phyloP scores from a whole-genome alignment of 352 stramenopile species.

The Globisporangium alternatum region DNA sequence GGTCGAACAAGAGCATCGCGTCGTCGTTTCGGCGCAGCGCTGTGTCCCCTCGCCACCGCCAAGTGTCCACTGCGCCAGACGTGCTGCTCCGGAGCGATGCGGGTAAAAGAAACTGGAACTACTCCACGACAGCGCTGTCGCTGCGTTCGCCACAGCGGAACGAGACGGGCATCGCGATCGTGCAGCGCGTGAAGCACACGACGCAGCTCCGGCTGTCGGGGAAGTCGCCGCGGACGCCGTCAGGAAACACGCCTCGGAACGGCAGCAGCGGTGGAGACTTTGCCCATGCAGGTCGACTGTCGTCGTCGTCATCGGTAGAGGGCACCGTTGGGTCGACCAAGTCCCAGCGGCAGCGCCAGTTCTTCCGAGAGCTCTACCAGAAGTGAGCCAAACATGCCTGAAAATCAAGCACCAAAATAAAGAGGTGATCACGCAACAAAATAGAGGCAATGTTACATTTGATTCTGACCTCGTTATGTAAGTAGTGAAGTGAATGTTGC shows the following conservation, averaged over 20 bases:
- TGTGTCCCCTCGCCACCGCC: conserved; percentile 15
- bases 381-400: neutral
- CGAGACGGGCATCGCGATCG: conserved; percentile 17
- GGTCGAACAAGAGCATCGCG: conserved; percentile 12
- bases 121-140: conserved; percentile 40
- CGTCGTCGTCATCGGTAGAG: neutral
- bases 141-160: conserved; percentile 32
- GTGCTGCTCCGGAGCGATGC: conserved; percentile 48
- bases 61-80: conserved; percentile 27
- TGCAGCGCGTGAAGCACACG: conserved; percentile 13
- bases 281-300: neutral
- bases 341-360: conserved; percentile 23
- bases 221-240: conserved; percentile 12
- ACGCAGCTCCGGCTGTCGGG: conserved; percentile 2
- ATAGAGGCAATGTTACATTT: neutral
- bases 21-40: conserved; percentile 8
- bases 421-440: neutral
- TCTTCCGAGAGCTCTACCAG: conserved; percentile 35
- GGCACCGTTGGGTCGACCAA: conserved; percentile 5
- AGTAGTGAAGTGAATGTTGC: conserved; percentile 7
- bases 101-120: conserved; percentile 37
- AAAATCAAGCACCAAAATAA: neutral
- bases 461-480: neutral
- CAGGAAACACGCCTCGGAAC: neutral
- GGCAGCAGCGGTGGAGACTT: neutral